These are phyloP conservation scores for Lecanicillium sp. DNA, from an alignment of 2,329 filamentous ascomycete genomes.

Conservation along the genomic window DNA sequence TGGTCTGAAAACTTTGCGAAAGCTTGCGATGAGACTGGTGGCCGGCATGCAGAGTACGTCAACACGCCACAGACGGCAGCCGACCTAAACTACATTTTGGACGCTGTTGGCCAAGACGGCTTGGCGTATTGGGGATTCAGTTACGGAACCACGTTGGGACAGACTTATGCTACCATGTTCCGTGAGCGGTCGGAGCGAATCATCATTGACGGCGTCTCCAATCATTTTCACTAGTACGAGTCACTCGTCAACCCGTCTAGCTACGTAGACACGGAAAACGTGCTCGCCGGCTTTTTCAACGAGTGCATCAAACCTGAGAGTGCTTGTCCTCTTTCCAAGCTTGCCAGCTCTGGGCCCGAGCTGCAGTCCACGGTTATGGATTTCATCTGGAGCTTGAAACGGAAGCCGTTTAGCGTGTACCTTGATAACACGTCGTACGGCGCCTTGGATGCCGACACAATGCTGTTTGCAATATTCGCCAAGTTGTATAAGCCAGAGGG, in stretches of 20 bases:
- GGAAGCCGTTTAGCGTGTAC: conserved; percentile 23
- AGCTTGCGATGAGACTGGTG: conserved; percentile 35
- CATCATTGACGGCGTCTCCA: conserved; percentile 14
- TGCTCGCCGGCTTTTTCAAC: conserved; percentile 1
- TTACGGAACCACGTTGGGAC: conserved; percentile 26
- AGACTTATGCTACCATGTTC: conserved; percentile 20
- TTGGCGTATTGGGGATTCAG: conserved; percentile 34
- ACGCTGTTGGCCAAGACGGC: conserved; percentile 25
- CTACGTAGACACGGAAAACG: neutral
- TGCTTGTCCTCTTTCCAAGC: neutral
- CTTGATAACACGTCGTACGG: conserved; percentile 33
- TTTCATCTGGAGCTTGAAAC: neutral
- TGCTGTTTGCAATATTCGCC: conserved; percentile 29
- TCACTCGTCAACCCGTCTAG: neutral
- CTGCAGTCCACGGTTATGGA: conserved; percentile 1
- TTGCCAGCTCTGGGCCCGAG: neutral
- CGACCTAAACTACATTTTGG: conserved; percentile 43
- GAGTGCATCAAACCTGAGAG: conserved; percentile 3
- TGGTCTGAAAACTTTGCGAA: conserved; percentile 31
- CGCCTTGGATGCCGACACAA: conserved; percentile 24
- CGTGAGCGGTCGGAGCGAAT: conserved; percentile 11
- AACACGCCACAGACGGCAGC: conserved; percentile 43
- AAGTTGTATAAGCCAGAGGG: conserved; percentile 28
- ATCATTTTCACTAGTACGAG: conserved; percentile 5
- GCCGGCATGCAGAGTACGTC: conserved; percentile 34